Evolutionary conservation across 108 stramenopile genomes (phyloP), one percentile per base, ranked within the genome.

Genomic region (Skeletonema tropicum): DNA sequence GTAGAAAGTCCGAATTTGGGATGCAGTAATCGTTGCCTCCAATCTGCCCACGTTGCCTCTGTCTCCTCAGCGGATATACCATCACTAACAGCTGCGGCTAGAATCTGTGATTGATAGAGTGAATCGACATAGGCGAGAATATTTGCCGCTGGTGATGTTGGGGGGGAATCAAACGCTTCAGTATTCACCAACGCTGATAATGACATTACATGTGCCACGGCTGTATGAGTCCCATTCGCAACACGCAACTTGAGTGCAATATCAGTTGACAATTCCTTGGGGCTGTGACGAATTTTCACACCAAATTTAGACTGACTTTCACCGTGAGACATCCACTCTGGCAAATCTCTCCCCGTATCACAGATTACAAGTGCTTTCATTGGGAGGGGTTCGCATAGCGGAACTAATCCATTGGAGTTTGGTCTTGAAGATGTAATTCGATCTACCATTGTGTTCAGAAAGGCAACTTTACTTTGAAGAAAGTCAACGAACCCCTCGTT

Each of bases 161-260:
- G 19, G 15, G 68, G 8, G 57, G 76, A 59, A 39, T 17, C 13
- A 17, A 83, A 45, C 25, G 79, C 31, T 46, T 81, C 82, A 1
- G 86, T 84, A 59, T 82, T 85, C 36, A 64, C 26, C 45, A 93
- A 42, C 10, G 82, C 76, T n/a, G 72, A 73, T 45, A 95, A 65
- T 7, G 96, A 92, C 89, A 97, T 73, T 30, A 75, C 57, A 77
- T 97, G 92, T 10, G 95, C 95, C 33, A 90, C 73, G 1, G 97
- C 95, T 3, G 95, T 96, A 77, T 97, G 97, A 25, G 93, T 97
- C 1, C 90, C 94, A 80, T 97, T 97, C 67, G 97, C 95, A 31
- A 97, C 77, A 25, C 92, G 84, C 17, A 97, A 83, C 76, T 97
- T 97, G 29, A 94, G 76, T 21, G 86, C 83, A 70, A 95, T 88